Evolutionary conservation across 106 monocot genomes (phyloP), one percentile per base, ranked within the genome.

Genomic region (Narthecium ossifragum): DNA sequence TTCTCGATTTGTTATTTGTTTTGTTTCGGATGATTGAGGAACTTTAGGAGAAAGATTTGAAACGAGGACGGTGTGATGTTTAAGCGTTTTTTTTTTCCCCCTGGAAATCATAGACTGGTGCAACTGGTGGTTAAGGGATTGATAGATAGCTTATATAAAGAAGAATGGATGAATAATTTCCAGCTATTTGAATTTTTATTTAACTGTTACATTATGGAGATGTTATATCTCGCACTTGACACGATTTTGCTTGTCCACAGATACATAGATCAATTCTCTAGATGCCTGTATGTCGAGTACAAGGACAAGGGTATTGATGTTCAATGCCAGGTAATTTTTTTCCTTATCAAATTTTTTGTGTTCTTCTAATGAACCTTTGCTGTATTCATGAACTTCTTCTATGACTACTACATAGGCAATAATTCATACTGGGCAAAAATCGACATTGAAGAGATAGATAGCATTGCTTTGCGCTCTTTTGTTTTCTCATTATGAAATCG

Each of bases 241-340:
- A 17, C 26, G 28, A 11, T 47, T 58, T 12, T 48, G 23, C 57
- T 53, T n/a, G 9, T 65, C 39, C 63, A 53, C 75, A 94, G 93
- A 46, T 94, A 94, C 26, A 38, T 89, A 29, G 89, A 94, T 56
- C 74, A 85, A 53, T 78, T 94, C 66, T 94, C 93, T 13, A 88
- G 74, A 71, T 73, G 80, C 66, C 77, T 93, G 0, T 61, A 82
- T 75, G 88, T 89, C 46, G 93, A 93, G 57, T 88, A 88, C 49
- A 85, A 83, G 72, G 61, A 69, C 51, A 88, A 80, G 77, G 93
- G 93, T 9, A 93, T 94, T 51, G 88, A 89, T 70, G 85, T 94
- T 54, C 93, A 94, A 36, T 94, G 93, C 55, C 93, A 94, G 89
- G 93, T 94, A 74, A 51, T 22, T 8, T 33, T 59, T 46, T 51